These are phyloP conservation scores for Flaveria linearis DNA, from an alignment of 129 eudicot species.

Conservation along the genomic window DNA sequence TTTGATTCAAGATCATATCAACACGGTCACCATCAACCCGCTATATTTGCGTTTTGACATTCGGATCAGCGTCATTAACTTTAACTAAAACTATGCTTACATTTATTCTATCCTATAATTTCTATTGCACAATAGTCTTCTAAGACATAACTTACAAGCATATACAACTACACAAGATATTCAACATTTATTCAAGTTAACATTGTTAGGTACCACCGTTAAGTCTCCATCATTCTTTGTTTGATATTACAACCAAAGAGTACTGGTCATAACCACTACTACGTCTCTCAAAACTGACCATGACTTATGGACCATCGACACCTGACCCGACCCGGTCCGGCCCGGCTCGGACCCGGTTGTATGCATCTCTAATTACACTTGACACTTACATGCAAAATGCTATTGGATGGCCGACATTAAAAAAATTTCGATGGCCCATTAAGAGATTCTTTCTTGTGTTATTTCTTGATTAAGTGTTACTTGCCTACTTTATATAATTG, in stretches of 20 bases:
- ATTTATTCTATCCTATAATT: too few relatives aligned
- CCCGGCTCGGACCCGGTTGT: not conserved
- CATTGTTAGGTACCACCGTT: not conserved
- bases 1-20: too few relatives aligned
- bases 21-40: too few relatives aligned
- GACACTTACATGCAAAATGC: slow-evolving; percentile 1
- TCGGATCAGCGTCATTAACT: too few relatives aligned
- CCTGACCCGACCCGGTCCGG: not conserved
- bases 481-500: slow-evolving; percentile 9
- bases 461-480: slow-evolving; percentile 10
- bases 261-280: slow-evolving; percentile 1
- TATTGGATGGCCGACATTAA: slow-evolving; percentile 37
- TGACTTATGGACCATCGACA: not conserved
- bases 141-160: not conserved
- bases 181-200: not conserved
- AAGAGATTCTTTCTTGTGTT: slow-evolving; percentile 21
- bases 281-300: slow-evolving; percentile 7
- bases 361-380: not conserved
- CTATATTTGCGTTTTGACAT: too few relatives aligned
- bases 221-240: slow-evolving; percentile 2
- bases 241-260: not conserved
- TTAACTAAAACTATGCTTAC: not conserved
- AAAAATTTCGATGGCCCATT: slow-evolving; percentile 33
- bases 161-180: not conserved
- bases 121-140: not conserved